Percentiles rank a stretch among this genome's conserved stretches.
Evolutionary conservation across 2,329 filamentous ascomycete genomes (phyloP).

Genomic region (Claviceps citrina): DNA sequence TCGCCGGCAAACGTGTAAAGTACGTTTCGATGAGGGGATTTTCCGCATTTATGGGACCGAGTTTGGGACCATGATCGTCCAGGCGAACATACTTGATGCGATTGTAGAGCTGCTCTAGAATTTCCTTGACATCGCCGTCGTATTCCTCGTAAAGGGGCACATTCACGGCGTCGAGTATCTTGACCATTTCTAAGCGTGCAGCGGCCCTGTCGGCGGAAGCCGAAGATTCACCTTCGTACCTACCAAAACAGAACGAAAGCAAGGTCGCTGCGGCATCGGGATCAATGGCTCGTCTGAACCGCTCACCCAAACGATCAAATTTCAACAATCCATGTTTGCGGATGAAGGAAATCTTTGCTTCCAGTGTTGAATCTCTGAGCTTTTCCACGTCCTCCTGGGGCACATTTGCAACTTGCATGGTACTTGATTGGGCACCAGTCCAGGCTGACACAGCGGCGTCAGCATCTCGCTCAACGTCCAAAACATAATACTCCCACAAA

Average conservation of each 20-base stretch:
- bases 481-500: slow-evolving; percentile 86
- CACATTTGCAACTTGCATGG: slow-evolving; percentile 29
- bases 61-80: slow-evolving; percentile 80
- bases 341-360: slow-evolving; percentile 46
- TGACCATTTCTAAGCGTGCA: slow-evolving; percentile 38
- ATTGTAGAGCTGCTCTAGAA: slow-evolving; percentile 83
- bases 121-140: slow-evolving; percentile 65
- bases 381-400: slow-evolving; percentile 27
- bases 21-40: slow-evolving; percentile 85
- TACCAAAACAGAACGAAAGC: slow-evolving; percentile 33
- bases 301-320: slow-evolving; percentile 60
- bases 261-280: slow-evolving; percentile 50
- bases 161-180: slow-evolving; percentile 71
- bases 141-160: slow-evolving; percentile 85
- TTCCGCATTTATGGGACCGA: slow-evolving; percentile 59
- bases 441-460: slow-evolving; percentile 57
- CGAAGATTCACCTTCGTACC: slow-evolving; percentile 36
- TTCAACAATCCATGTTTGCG: slow-evolving; percentile 54
- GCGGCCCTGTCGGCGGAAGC: slow-evolving; percentile 32
- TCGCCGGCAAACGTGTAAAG: slow-evolving; percentile 76
- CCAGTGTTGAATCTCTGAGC: slow-evolving; percentile 28
- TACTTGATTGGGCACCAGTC: slow-evolving; percentile 42
- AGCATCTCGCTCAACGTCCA: slow-evolving; percentile 61
- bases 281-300: slow-evolving; percentile 58
- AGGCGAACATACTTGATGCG: slow-evolving; percentile 87